phyloP scores from a whole-genome alignment of 768 basidiomycete species.

The Naganishia vaughanmartiniae region DNA sequence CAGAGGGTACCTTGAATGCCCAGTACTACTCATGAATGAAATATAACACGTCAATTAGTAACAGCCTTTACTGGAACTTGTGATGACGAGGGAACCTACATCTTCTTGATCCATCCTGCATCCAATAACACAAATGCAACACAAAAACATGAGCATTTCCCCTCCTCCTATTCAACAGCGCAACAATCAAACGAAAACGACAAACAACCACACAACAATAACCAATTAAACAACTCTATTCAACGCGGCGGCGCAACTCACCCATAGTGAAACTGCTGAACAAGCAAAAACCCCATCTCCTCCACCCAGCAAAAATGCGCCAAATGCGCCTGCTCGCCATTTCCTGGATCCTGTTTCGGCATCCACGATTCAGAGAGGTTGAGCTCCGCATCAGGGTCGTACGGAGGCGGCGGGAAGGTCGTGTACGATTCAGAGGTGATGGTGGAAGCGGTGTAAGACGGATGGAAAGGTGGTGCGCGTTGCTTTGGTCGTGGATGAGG shows the following conservation, averaged over 20 bases:
- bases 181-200: too few relatives aligned
- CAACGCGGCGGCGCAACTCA: constrained; percentile 36
- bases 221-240: too few relatives aligned
- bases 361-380: background rate
- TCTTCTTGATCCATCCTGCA: constrained; percentile 24
- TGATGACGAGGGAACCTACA: too few relatives aligned
- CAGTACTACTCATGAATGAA: constrained; percentile 9
- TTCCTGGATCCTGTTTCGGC: background rate
- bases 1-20: constrained; percentile 23
- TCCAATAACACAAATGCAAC: background rate
- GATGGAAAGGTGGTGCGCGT: background rate
- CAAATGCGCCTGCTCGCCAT: constrained; percentile 13
- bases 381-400: constrained; percentile 5
- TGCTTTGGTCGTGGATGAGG: background rate
- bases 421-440: background rate
- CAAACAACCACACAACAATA: too few relatives aligned
- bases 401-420: too few relatives aligned
- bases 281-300: constrained; percentile 38
- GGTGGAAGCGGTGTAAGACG: background rate
- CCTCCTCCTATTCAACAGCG: background rate
- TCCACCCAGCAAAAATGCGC: constrained; percentile 37
- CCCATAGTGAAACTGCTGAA: constrained; percentile 42
- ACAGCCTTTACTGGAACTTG: too few relatives aligned
- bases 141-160: background rate
- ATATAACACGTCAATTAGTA: too few relatives aligned